These are phyloP conservation scores for Tetrapisispora phaffii DNA, from an alignment of 805 yeast genomes.

Conservation along the genomic window DNA sequence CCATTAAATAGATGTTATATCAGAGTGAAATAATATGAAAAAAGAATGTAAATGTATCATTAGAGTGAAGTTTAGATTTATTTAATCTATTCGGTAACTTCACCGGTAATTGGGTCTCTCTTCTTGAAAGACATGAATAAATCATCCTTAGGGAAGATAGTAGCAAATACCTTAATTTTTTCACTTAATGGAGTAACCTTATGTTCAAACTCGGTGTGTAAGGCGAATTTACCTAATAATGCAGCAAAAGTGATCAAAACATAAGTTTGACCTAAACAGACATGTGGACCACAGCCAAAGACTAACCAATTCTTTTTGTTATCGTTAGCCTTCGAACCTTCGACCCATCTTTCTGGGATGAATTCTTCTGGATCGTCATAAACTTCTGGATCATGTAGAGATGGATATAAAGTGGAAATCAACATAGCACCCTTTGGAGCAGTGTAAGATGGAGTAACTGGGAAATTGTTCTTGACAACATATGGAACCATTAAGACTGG, in stretches of 20 bases:
- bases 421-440: slow-evolving; percentile 97
- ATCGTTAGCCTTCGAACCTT: slow-evolving; percentile 63
- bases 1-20: not conserved
- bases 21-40: not conserved
- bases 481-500: slow-evolving; percentile 98
- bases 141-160: slow-evolving; percentile 96
- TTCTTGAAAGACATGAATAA: slow-evolving; percentile 63
- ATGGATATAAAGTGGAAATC: slow-evolving; percentile 90
- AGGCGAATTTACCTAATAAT: slow-evolving; percentile 80
- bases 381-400: slow-evolving; percentile 94
- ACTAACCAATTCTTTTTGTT: slow-evolving; percentile 90
- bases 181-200: slow-evolving; percentile 77
- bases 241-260: slow-evolving; percentile 85
- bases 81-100: slow-evolving; percentile 15
- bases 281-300: slow-evolving; percentile 95
- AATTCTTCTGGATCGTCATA: slow-evolving; percentile 91
- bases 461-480: slow-evolving; percentile 78
- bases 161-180: slow-evolving; percentile 91
- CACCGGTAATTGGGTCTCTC: slow-evolving; percentile 44
- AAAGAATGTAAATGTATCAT: not conserved
- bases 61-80: not conserved
- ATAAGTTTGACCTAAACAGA: slow-evolving; percentile 89
- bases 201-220: slow-evolving; percentile 75
- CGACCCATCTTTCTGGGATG: slow-evolving; percentile 91
- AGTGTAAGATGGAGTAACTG: slow-evolving; percentile 70